Evolutionary conservation across 441 rosid genomes (phyloP).

Genomic region (Monsonia emarginata): DNA sequence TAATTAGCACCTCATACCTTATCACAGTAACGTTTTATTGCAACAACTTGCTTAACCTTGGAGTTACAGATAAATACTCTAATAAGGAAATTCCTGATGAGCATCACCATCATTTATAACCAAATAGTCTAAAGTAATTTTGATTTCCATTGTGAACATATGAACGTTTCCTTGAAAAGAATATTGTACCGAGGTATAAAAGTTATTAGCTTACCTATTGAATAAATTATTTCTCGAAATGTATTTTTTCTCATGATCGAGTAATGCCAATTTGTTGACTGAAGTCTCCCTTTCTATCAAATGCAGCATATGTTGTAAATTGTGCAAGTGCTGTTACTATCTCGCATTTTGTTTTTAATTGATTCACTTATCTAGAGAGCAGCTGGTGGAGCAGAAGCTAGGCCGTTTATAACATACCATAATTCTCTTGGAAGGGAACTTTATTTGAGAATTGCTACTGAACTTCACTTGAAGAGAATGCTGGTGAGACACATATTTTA

Average conservation of each 20-base stretch:
- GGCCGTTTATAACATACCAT: constrained; percentile 89
- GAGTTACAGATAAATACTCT: not conserved
- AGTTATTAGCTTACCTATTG: not conserved
- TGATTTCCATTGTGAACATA: not conserved
- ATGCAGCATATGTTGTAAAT: not conserved
- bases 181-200: not conserved
- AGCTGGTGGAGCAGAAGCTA: constrained; percentile 98
- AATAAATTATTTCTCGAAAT: not conserved
- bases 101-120: not conserved
- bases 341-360: constrained; percentile 29
- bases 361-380: constrained; percentile 61
- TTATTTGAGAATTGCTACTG: constrained; percentile 86
- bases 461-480: constrained; percentile 93
- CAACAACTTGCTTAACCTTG: not conserved
- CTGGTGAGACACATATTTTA: constrained; percentile 39
- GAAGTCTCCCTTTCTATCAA: not conserved
- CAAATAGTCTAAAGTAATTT: not conserved
- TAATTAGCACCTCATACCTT: not conserved
- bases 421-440: constrained; percentile 89
- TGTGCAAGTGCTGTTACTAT: constrained; percentile 5
- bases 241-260: not conserved
- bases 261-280: not conserved
- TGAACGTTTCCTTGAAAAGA: not conserved
- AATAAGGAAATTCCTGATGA: not conserved
- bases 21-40: not conserved